phyloP scores from a whole-genome alignment of 805 yeast genomes.

The Candida insectalens region DNA sequence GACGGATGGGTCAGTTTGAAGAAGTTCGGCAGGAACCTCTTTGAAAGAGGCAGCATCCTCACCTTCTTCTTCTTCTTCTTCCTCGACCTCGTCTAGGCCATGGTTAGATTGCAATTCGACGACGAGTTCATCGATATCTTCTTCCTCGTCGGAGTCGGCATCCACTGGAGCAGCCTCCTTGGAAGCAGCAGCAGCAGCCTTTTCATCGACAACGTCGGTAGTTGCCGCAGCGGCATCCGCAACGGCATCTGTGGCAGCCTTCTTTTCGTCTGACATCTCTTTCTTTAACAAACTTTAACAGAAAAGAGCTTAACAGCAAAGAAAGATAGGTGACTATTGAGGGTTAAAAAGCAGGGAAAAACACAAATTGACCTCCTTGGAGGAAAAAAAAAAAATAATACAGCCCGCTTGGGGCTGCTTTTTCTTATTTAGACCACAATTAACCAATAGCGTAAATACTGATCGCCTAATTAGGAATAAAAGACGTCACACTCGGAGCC shows the following conservation, averaged over 20 bases:
- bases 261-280: slow-evolving; percentile 4
- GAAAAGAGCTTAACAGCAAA: not conserved
- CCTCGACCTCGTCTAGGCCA: slow-evolving; percentile 44
- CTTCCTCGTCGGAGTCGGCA: slow-evolving; percentile 39
- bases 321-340: not conserved
- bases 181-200: slow-evolving; percentile 5
- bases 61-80: slow-evolving; percentile 39
- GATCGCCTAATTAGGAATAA: too few species aligned
- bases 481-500: too few species aligned
- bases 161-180: slow-evolving; percentile 19
- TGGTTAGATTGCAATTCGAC: slow-evolving; percentile 70
- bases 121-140: slow-evolving; percentile 63
- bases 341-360: not conserved
- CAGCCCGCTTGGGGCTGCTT: too few species aligned
- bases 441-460: too few species aligned
- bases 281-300: not conserved
- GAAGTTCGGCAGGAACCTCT: slow-evolving; percentile 77
- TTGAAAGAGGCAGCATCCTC: slow-evolving; percentile 47
- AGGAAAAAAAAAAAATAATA: too few species aligned
- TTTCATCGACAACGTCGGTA: too few species aligned
- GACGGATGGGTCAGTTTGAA: slow-evolving; percentile 67
- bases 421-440: too few species aligned
- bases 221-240: slow-evolving; percentile 5
- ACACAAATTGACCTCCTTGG: too few species aligned
- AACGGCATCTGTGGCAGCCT: slow-evolving; percentile 6